These are phyloP conservation scores for Ascobolus immersus DNA, from an alignment of 495 filamentous ascomycete genomes.

Conservation along the genomic window DNA sequence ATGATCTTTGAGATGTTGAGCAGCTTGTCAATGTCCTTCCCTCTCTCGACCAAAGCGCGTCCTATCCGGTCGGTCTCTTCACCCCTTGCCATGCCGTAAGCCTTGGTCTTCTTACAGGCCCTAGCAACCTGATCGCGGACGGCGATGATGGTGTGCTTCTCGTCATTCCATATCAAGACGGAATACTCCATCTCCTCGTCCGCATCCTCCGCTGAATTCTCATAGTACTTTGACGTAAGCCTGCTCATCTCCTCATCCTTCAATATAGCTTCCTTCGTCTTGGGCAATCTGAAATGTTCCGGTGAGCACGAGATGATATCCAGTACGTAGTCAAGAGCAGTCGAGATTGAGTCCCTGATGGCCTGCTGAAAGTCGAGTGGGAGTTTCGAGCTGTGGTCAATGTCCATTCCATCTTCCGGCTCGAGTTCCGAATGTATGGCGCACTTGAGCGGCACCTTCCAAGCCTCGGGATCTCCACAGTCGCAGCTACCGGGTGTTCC, in stretches of 20 bases:
- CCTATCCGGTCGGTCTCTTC: slow-evolving; percentile 72
- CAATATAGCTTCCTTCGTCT: slow-evolving; percentile 51
- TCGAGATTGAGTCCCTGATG: slow-evolving; percentile 61
- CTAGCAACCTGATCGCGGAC: slow-evolving; percentile 69
- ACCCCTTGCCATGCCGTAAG: slow-evolving; percentile 47
- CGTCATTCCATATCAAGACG: slow-evolving; percentile 90
- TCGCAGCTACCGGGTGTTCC: slow-evolving; percentile 93
- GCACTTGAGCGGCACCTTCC: slow-evolving; percentile 67
- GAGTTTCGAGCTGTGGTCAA: slow-evolving; percentile 19
- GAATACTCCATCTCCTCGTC: slow-evolving; percentile 41
- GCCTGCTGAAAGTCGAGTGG: slow-evolving; percentile 46
- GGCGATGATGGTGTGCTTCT: slow-evolving; percentile 90
- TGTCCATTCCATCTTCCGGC: slow-evolving; percentile 26
- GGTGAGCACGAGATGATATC: slow-evolving; percentile 95
- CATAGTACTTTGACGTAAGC: slow-evolving; percentile 48
- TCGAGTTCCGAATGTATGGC: slow-evolving; percentile 59
- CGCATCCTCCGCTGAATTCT: slow-evolving; percentile 27
- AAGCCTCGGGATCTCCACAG: slow-evolving; percentile 85
- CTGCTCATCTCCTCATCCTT: slow-evolving; percentile 61
- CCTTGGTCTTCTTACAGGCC: slow-evolving; percentile 48
- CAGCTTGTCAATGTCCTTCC: slow-evolving; percentile 40
- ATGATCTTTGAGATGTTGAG: slow-evolving; percentile 55
- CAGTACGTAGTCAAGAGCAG: slow-evolving; percentile 75
- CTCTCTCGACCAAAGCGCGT: slow-evolving; percentile 55
- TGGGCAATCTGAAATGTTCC: slow-evolving; percentile 68